These are phyloP conservation scores for Zelonia costaricensis DNA, from an alignment of 208 protist genomes.

Conservation along the genomic window DNA sequence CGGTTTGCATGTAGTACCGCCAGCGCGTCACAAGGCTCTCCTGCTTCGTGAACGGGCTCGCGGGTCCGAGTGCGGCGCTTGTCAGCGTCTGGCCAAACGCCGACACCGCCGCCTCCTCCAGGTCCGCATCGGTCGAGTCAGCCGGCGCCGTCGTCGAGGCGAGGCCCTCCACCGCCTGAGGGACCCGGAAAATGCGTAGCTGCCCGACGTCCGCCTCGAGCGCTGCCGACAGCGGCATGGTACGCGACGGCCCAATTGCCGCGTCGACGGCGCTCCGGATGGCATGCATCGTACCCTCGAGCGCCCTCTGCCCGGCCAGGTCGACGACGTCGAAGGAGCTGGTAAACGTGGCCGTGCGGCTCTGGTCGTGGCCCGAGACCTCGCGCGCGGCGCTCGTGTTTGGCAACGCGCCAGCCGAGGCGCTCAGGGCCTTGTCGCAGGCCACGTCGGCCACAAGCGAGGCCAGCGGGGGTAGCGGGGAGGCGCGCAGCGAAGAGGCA, in stretches of 20 bases:
- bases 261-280: neutral
- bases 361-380: constrained; percentile 2
- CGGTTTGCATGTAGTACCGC: constrained; percentile 54
- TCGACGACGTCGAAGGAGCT: constrained; percentile 14
- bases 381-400: neutral
- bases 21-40: constrained; percentile 60
- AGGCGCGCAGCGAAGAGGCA: too few relatives aligned
- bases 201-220: too few relatives aligned
- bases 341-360: neutral
- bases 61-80: constrained; percentile 6
- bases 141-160: too few relatives aligned
- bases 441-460: too few relatives aligned
- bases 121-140: neutral
- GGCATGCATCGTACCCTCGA: neutral
- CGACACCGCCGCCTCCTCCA: neutral
- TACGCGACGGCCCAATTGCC: too few relatives aligned
- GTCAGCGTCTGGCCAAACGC: neutral
- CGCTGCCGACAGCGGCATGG: too few relatives aligned
- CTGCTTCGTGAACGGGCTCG: constrained; percentile 34
- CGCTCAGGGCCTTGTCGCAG: too few relatives aligned
- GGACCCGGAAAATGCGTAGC: too few relatives aligned
- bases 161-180: neutral
- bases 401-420: neutral
- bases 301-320: neutral
- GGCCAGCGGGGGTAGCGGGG: too few relatives aligned